A percentile compares a stretch with the other conserved stretches of the same genome.
Conservation (phyloP, 2,329 filamentous ascomycete genomes). For the Colletotrichum sp. region DNA sequence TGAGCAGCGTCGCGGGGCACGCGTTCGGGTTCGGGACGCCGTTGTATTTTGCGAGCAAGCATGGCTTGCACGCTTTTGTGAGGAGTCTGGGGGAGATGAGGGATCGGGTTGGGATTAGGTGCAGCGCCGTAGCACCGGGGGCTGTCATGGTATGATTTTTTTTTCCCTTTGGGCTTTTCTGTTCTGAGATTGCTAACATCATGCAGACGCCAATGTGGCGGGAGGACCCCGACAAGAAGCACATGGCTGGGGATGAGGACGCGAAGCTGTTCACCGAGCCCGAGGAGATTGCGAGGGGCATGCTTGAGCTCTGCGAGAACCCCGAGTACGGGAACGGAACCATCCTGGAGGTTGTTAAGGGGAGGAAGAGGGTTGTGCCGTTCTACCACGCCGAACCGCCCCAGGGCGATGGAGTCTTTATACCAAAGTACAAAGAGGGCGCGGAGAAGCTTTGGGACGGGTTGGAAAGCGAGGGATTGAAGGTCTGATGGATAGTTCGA, state of each 20-base stretch:
- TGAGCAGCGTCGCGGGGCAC: conserved; percentile 39
- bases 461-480: conserved; percentile 25
- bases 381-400: conserved; percentile 29
- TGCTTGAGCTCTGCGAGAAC: conserved; percentile 28
- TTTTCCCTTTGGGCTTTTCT: neutral
- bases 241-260: conserved; percentile 27
- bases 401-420: conserved; percentile 21
- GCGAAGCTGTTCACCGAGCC: conserved; percentile 29
- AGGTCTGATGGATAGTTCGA: conserved; percentile 16
- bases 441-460: conserved; percentile 24
- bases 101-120: conserved; percentile 34
- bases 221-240: conserved; percentile 33
- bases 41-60: conserved; percentile 41
- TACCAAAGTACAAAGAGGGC: conserved; percentile 28
- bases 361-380: conserved; percentile 29
- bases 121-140: conserved; percentile 36
- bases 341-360: conserved; percentile 32
- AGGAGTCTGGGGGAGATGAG: conserved; percentile 31
- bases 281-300: conserved; percentile 34
- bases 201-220: conserved; percentile 36
- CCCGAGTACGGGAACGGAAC: conserved; percentile 32
- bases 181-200: neutral
- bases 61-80: conserved; percentile 40
- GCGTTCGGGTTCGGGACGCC: conserved; percentile 31
- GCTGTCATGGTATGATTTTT: conserved; percentile 27